Percentiles rank a stretch among this genome's conserved stretches.
Evolutionary conservation across 768 basidiomycete genomes (phyloP).

Genomic region (Psilocybe sp.): DNA sequence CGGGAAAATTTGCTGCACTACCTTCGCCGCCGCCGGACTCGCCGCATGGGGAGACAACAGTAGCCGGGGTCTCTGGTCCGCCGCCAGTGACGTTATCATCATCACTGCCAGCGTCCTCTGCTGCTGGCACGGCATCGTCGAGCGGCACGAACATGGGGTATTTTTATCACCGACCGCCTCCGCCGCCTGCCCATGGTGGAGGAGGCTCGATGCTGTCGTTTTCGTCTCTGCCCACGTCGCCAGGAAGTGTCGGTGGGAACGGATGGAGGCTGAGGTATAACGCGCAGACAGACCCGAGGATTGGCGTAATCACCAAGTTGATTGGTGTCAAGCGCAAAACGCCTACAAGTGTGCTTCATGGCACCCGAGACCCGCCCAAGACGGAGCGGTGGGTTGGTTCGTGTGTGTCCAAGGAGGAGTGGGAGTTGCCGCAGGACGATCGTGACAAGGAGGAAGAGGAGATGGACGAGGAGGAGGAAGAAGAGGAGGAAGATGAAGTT

Average conservation of each 20-base stretch:
- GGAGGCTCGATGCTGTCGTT: too few species aligned
- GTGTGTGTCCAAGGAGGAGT: conserved; percentile 50
- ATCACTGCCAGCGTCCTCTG: not conserved
- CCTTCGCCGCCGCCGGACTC: conserved; percentile 45
- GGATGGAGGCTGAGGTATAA: conserved; percentile 56
- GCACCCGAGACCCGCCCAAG: conserved; percentile 28
- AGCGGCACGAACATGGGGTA: too few species aligned
- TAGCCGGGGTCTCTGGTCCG: conserved; percentile 1
- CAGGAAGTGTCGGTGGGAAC: conserved; percentile 7
- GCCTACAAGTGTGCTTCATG: conserved; percentile 27
- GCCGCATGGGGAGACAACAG: not conserved
- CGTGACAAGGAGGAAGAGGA: conserved; percentile 27
- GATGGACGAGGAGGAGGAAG: conserved; percentile 24
- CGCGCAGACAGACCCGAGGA: conserved; percentile 66
- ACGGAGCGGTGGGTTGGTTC: conserved; percentile 23
- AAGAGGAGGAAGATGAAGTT: conserved; percentile 6
- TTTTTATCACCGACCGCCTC: too few species aligned
- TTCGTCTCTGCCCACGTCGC: too few species aligned
- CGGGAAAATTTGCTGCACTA: conserved; percentile 68
- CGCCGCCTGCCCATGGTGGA: too few species aligned
- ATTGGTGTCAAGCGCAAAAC: conserved; percentile 70
- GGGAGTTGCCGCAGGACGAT: conserved; percentile 33
- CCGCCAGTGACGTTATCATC: not conserved
- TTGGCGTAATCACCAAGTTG: conserved; percentile 65
- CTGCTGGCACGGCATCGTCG: too few species aligned